Conservation (phyloP, 129 eudicot genomes). For the Flaveria ramosissima region DNA sequence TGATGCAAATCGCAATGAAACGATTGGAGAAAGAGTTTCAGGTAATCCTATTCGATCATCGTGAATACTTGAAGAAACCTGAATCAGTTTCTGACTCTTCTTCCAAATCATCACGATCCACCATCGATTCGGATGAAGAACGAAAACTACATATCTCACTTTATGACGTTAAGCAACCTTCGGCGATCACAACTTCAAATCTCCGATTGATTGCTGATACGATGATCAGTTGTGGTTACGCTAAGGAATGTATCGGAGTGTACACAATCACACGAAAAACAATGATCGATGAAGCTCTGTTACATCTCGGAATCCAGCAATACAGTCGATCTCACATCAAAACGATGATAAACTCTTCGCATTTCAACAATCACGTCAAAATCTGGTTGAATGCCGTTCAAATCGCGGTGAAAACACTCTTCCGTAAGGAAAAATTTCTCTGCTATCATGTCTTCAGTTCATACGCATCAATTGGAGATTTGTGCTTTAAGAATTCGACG, state of each 20-base stretch:
- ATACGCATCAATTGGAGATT: slow-evolving; percentile 37
- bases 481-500: slow-evolving; percentile 51
- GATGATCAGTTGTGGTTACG: slow-evolving; percentile 69
- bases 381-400: slow-evolving; percentile 49
- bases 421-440: slow-evolving; percentile 56
- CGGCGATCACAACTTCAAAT: slow-evolving; percentile 42
- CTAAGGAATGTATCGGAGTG: slow-evolving; percentile 49
- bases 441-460: slow-evolving; percentile 56
- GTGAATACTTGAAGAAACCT: background rate
- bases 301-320: slow-evolving; percentile 49
- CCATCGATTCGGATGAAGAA: slow-evolving; percentile 37
- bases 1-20: slow-evolving; percentile 64
- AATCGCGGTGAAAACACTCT: slow-evolving; percentile 46
- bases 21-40: slow-evolving; percentile 64
- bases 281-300: slow-evolving; percentile 55
- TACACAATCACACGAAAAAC: slow-evolving; percentile 61
- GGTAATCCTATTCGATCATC: slow-evolving; percentile 41
- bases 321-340: slow-evolving; percentile 42
- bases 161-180: slow-evolving; percentile 36
- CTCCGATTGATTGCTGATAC: slow-evolving; percentile 65
- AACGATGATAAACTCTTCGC: slow-evolving; percentile 47
- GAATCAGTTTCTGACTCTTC: slow-evolving; percentile 44
- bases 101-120: slow-evolving; percentile 33
- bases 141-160: slow-evolving; percentile 22
- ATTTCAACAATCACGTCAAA: slow-evolving; percentile 41